These are phyloP conservation scores for Scheffersomyces parashehatae DNA, from an alignment of 1,139 yeast genomes.

Conservation along the genomic window DNA sequence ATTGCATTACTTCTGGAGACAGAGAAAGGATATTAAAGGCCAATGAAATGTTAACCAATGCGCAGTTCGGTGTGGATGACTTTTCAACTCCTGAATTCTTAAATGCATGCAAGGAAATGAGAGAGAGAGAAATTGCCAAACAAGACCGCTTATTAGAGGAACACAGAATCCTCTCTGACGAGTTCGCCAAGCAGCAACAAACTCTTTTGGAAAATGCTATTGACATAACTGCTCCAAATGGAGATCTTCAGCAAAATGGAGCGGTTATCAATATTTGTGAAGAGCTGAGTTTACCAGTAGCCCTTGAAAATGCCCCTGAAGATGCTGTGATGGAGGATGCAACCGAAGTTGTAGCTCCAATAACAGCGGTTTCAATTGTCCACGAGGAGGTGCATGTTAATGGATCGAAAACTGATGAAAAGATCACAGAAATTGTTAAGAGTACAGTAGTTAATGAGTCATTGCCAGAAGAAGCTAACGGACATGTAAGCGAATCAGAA, in stretches of 20 bases:
- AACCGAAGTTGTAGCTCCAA: background rate
- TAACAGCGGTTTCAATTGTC: conserved; percentile 1
- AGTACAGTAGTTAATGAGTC: background rate
- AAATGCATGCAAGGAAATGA: conserved; percentile 73
- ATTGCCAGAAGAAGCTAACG: background rate
- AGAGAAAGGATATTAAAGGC: conserved; percentile 86
- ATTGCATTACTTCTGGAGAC: conserved; percentile 73
- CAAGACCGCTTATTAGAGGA: conserved; percentile 49
- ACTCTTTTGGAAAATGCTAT: background rate
- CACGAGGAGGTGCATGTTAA: background rate
- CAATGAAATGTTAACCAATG: conserved; percentile 94
- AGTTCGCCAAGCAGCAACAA: conserved; percentile 24
- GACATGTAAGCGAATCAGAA: conserved; percentile 5
- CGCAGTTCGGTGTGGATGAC: conserved; percentile 94
- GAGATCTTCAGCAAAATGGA: background rate
- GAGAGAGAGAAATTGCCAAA: conserved; percentile 64
- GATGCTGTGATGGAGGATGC: background rate
- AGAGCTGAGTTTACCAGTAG: background rate
- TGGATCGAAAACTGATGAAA: background rate
- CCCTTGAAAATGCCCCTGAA: conserved; percentile 1
- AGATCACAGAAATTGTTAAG: conserved; percentile 1
- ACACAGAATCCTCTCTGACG: conserved; percentile 28
- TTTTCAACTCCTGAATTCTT: conserved; percentile 72
- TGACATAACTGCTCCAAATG: background rate
- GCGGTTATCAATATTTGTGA: background rate